Conservation (phyloP, 192 early-diverging fungal genomes). For the Coemansia sp. region DNA sequence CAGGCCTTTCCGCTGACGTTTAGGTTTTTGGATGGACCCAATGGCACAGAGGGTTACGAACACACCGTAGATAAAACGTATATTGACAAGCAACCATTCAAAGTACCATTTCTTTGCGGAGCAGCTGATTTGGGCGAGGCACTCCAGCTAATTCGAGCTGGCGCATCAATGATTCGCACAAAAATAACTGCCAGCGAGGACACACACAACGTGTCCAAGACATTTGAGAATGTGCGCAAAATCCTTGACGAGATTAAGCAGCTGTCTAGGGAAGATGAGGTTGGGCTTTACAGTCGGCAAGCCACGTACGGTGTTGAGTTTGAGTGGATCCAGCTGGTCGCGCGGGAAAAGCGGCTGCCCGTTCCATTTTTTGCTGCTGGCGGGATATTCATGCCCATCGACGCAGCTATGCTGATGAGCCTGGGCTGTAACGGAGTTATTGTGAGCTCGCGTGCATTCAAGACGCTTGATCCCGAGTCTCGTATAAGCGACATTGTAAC, state of each 20-base stretch:
- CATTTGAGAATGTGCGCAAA: constrained; percentile 52
- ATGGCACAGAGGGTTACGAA: neutral
- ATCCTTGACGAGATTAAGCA: constrained; percentile 72
- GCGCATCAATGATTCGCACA: constrained; percentile 97
- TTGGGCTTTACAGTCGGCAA: constrained; percentile 90
- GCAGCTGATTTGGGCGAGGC: constrained; percentile 96
- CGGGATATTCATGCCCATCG: constrained; percentile 96
- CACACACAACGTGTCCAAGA: too few relatives aligned
- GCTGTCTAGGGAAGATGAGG: neutral
- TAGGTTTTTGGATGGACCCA: neutral
- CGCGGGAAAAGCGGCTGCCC: constrained; percentile 82
- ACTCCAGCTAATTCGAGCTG: constrained; percentile 90
- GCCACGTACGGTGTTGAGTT: constrained; percentile 51
- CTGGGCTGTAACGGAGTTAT: constrained; percentile 97
- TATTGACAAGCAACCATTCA: constrained; percentile 90
- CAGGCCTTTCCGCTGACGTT: neutral
- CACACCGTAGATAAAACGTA: constrained; percentile 41
- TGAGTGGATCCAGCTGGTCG: constrained; percentile 85
- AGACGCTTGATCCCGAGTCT: constrained; percentile 80
- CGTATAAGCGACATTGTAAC: constrained; percentile 84
- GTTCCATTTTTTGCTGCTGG: constrained; percentile 98
- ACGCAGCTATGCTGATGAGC: constrained; percentile 99
- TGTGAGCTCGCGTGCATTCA: constrained; percentile 98
- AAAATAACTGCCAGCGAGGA: constrained; percentile 49
- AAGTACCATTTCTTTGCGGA: constrained; percentile 95